Base-by-base conservation (phyloP, 2,329 filamentous ascomycete genomes). In the Colletotrichum filicis region DNA sequence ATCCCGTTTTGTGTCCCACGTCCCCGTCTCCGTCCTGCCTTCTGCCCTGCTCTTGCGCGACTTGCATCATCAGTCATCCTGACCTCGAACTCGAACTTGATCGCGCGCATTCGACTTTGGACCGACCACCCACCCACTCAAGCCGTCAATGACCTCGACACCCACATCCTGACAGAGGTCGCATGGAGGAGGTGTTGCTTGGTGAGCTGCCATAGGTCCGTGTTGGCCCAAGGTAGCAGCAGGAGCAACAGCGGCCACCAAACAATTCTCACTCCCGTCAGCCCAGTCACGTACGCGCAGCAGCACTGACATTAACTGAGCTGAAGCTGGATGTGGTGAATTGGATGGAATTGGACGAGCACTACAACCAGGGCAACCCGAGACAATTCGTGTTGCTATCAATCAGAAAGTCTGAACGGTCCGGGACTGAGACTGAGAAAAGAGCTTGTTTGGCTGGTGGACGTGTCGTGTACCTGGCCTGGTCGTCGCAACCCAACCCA, bases 171-270 rank as follows among this genome's bases (percentile, higher is more conserved):
- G 66, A 70, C 55, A 42, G 24, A 66, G 71, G 57, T 71, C 52
- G 63, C 56, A 72, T 58, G 71, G 71, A 59, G 70, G 70, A 67
- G 62, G 68, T 71, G 71, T 68, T 76, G 76, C 79, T 80, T 72
- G 70, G 80, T 80, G 75, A 83, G 82, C 79, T 83, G 82, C 75
- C 83, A 78, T 77, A 83, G 80, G 81, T 84, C 82, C 78, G 81
- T 81, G 79, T 67, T 28, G 68, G 56, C 60, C 56, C 28, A n/a
- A 63, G 58, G 53, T 63, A 56, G 66, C 61, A 73, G 52, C 52
- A 55, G 24, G 32, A 55, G 65, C 58, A 73, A 72, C 19, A 60
- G 46, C 60, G 53, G 46, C 56, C 66, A 70, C 46, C 56, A 37
- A 28, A 37, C 52, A 22, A 22, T 22, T 9, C 42, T 49, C 42